Conservation (phyloP, 1,139 yeast genomes). For the Yamadazyma dendronema region DNA sequence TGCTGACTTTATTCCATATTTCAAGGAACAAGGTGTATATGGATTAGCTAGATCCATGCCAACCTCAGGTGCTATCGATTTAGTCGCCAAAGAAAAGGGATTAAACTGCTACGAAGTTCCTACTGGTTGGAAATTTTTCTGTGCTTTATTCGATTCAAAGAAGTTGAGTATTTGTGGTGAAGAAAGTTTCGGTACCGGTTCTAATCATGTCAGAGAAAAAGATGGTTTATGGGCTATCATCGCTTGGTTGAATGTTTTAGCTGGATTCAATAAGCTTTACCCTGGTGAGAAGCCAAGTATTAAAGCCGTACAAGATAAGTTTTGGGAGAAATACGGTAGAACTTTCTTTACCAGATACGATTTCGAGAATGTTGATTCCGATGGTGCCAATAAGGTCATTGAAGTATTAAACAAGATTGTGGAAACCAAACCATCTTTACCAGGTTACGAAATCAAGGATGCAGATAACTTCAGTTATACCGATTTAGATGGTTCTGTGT, state of each 20-base stretch:
- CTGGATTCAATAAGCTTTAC: conserved; percentile 64
- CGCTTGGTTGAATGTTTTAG: conserved; percentile 95
- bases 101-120: conserved; percentile 90
- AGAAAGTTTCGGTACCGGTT: conserved; percentile 97
- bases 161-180: conserved; percentile 97
- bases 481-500: conserved; percentile 90
- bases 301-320: conserved; percentile 73
- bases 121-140: conserved; percentile 98
- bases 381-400: conserved; percentile 73
- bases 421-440: conserved; percentile 31
- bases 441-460: conserved; percentile 56
- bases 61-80: conserved; percentile 89
- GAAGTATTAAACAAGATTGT: conserved; percentile 47
- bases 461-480: conserved; percentile 92
- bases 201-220: conserved; percentile 95
- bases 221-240: conserved; percentile 98
- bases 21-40: conserved; percentile 77
- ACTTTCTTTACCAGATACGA: conserved; percentile 98
- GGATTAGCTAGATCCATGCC: conserved; percentile 99
- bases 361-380: conserved; percentile 77
- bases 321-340: conserved; percentile 94
- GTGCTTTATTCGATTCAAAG: conserved; percentile 89
- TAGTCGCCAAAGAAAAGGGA: conserved; percentile 79
- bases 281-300: conserved; percentile 62
- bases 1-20: conserved; percentile 85